phyloP scores from a whole-genome alignment of 176 grass and related monocot genomes.

The Stipa capillata region DNA sequence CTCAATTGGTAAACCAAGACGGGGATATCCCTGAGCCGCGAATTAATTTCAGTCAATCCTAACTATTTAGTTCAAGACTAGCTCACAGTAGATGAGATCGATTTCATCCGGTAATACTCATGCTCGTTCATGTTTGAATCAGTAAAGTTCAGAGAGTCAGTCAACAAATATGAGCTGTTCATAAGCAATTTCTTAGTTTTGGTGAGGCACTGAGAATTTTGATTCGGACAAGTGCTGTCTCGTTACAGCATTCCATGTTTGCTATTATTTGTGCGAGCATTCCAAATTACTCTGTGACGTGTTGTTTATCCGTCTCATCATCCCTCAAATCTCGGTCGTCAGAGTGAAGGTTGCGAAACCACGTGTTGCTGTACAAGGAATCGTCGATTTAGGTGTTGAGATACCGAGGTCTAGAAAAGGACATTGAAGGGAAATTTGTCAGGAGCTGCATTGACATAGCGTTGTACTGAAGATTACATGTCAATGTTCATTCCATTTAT shows the following conservation, averaged over 20 bases:
- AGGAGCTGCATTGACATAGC: not conserved
- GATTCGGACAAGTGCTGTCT: not conserved
- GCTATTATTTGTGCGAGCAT: not conserved
- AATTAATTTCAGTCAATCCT: not conserved
- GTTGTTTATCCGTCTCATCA: not conserved
- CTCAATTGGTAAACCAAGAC: not conserved
- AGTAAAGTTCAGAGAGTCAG: not conserved
- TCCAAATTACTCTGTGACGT: not conserved
- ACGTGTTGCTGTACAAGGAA: conserved; percentile 58
- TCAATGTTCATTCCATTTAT: not conserved
- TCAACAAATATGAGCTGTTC: too few species aligned
- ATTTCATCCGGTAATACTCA: not conserved
- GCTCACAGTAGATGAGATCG: not conserved
- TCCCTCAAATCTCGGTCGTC: conserved; percentile 46
- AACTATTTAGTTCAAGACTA: not conserved
- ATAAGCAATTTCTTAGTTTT: too few species aligned
- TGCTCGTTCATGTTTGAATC: not conserved
- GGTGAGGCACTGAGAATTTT: not conserved
- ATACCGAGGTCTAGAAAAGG: conserved; percentile 45
- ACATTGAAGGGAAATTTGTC: not conserved
- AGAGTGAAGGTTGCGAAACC: conserved; percentile 61
- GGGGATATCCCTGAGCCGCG: not conserved
- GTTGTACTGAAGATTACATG: not conserved
- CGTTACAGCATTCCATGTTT: too few species aligned
- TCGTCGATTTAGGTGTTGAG: conserved; percentile 55